These are phyloP conservation scores for Trypanosoma mega DNA, from an alignment of 208 protist species.

Conservation along the genomic window DNA sequence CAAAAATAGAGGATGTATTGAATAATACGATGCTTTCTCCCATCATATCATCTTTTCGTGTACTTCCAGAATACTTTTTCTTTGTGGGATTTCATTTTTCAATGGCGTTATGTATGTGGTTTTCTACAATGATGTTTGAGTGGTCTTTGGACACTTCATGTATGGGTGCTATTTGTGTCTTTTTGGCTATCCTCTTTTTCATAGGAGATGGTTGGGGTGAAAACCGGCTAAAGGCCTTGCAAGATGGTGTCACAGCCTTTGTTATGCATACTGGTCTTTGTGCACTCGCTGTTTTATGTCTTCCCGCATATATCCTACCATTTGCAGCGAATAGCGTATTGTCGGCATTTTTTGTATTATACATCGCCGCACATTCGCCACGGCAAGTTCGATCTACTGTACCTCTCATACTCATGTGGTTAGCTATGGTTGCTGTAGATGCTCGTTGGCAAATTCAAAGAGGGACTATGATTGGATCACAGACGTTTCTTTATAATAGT, in stretches of 20 bases:
- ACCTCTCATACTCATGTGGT: slow-evolving; percentile 35
- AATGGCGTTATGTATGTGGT: slow-evolving; percentile 44
- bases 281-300: slow-evolving; percentile 8
- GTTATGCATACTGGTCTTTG: slow-evolving; percentile 12
- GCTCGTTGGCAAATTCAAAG: slow-evolving; percentile 9
- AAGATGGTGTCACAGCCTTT: slow-evolving; percentile 18
- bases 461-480: not conserved
- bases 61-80: slow-evolving; percentile 36
- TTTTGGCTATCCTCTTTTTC: slow-evolving; percentile 26
- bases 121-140: slow-evolving; percentile 40
- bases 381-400: slow-evolving; percentile 27
- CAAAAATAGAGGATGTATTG: slow-evolving; percentile 2
- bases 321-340: slow-evolving; percentile 42
- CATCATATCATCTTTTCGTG: not conserved
- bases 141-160: slow-evolving; percentile 25
- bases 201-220: slow-evolving; percentile 24
- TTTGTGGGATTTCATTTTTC: slow-evolving; percentile 60
- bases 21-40: not conserved
- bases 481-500: slow-evolving; percentile 12
- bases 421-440: slow-evolving; percentile 34
- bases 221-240: slow-evolving; percentile 15
- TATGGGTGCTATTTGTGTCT: slow-evolving; percentile 27
- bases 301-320: slow-evolving; percentile 28
- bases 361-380: slow-evolving; percentile 42
- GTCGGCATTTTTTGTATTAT: slow-evolving; percentile 29